A percentile compares a stretch with the other conserved stretches of the same genome.
Conservation (phyloP, 1,284 basidiomycete genomes). For the Apiotrichum montevideense region DNA sequence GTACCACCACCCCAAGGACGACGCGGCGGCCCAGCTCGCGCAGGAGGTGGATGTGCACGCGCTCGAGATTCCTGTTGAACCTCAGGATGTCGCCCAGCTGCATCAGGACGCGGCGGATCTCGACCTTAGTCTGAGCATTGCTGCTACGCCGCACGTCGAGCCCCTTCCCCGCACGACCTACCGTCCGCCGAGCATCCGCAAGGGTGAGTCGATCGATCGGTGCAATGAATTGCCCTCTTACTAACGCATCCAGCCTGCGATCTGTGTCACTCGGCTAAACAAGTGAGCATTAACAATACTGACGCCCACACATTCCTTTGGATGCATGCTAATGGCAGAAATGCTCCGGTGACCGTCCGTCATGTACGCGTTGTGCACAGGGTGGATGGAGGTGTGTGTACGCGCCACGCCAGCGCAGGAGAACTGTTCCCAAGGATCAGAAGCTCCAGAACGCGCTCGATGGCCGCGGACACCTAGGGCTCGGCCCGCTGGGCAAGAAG, state of each 20-base stretch:
- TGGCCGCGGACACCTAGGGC: neutral
- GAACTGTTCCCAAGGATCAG: constrained; percentile 43
- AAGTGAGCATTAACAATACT: constrained; percentile 20
- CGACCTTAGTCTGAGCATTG: constrained; percentile 28
- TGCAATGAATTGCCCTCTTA: neutral
- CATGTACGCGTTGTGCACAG: constrained; percentile 41
- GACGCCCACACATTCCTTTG: no score
- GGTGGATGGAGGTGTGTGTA: constrained; percentile 45
- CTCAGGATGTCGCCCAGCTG: constrained; percentile 3
- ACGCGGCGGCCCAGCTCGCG: constrained; percentile 5
- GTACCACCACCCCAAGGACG: constrained; percentile 29
- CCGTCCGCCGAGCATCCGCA: constrained; percentile 42
- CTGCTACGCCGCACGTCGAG: constrained; percentile 10
- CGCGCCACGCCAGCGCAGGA: constrained; percentile 43
- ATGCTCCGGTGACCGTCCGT: constrained; percentile 45
- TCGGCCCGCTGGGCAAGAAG: constrained; percentile 28
- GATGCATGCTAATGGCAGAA: constrained; percentile 20
- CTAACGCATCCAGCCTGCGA: constrained; percentile 35
- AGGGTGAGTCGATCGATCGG: constrained; percentile 23
- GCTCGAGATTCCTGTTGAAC: constrained; percentile 18
- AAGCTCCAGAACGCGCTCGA: constrained; percentile 24
- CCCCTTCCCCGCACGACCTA: constrained; percentile 8
- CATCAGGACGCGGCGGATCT: constrained; percentile 15
- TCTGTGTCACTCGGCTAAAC: constrained; percentile 44
- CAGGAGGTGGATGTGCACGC: constrained; percentile 15